Conservation (phyloP, 1,139 yeast species). For the Hanseniaspora uvarum region DNA sequence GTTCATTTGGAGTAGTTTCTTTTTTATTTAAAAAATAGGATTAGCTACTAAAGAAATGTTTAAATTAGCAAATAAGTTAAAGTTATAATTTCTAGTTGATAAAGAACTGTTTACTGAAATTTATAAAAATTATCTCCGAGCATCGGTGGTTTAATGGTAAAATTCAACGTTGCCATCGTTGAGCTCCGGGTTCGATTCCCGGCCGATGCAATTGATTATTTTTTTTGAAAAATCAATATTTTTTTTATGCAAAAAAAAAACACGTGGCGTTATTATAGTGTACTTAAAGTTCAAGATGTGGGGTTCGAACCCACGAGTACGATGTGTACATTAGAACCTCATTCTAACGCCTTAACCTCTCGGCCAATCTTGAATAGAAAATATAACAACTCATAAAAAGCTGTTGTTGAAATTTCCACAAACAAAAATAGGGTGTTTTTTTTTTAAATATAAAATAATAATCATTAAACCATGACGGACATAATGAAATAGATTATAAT, state of each 20-base stretch:
- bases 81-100: neutral
- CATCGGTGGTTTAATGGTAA: conserved; percentile 18
- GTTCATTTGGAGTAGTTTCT: too few relatives aligned
- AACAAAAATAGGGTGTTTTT: neutral
- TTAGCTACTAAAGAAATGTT: too few relatives aligned
- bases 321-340: conserved; percentile 17
- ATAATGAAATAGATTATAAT: too few relatives aligned
- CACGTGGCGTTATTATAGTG: neutral
- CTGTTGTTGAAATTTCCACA: neutral
- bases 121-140: neutral
- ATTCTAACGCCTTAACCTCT: conserved; percentile 18
- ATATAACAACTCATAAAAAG: neutral
- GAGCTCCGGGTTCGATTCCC: conserved; percentile 17
- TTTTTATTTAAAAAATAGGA: neutral
- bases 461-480: too few relatives aligned
- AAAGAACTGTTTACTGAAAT: neutral
- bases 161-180: conserved; percentile 17
- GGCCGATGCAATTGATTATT: conserved; percentile 11
- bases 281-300: conserved; percentile 13
- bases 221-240: neutral
- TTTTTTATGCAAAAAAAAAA: neutral
- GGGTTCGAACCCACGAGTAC: conserved; percentile 18
- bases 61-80: neutral
- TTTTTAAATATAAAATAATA: too few relatives aligned
- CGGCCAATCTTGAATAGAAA: conserved; percentile 17